Percentiles rank a stretch among this genome's conserved stretches.
These are phyloP conservation scores for Penicillium polonicum DNA, from an alignment of 2,329 filamentous ascomycete species.

Conservation along the genomic window DNA sequence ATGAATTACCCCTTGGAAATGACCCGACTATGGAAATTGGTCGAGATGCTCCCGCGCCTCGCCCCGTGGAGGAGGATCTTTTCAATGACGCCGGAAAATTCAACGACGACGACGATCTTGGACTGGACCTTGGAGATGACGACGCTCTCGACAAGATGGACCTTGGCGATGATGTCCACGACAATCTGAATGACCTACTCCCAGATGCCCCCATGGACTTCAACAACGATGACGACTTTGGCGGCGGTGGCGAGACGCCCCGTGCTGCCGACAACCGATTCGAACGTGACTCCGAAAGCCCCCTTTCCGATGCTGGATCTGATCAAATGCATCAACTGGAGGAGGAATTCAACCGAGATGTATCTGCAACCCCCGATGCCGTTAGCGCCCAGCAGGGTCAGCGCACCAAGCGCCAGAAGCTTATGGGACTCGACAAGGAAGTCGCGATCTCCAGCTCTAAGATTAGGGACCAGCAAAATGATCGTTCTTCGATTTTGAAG, in stretches of 20 bases:
- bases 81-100: slow-evolving; percentile 64
- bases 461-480: slow-evolving; percentile 82
- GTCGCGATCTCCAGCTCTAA: slow-evolving; percentile 74
- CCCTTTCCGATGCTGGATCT: slow-evolving; percentile 68
- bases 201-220: slow-evolving; percentile 55
- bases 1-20: slow-evolving; percentile 65
- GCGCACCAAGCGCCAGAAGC: slow-evolving; percentile 74
- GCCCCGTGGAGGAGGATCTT: slow-evolving; percentile 56
- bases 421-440: slow-evolving; percentile 76
- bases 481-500: slow-evolving; percentile 82
- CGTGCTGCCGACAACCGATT: slow-evolving; percentile 49
- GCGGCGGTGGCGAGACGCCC: slow-evolving; percentile 54
- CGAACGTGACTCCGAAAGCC: slow-evolving; percentile 66
- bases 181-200: slow-evolving; percentile 60
- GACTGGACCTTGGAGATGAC: slow-evolving; percentile 49
- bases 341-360: slow-evolving; percentile 29
- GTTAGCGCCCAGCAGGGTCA: slow-evolving; percentile 64
- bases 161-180: slow-evolving; percentile 38
- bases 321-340: slow-evolving; percentile 58
- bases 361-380: slow-evolving; percentile 46
- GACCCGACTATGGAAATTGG: slow-evolving; percentile 78
- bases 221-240: slow-evolving; percentile 55
- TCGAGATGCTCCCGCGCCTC: slow-evolving; percentile 73
- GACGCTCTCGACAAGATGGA: slow-evolving; percentile 43
- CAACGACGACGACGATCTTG: slow-evolving; percentile 55